phyloP scores from a whole-genome alignment of 2,329 filamentous ascomycete genomes.

The Parastagonospora avenae region DNA sequence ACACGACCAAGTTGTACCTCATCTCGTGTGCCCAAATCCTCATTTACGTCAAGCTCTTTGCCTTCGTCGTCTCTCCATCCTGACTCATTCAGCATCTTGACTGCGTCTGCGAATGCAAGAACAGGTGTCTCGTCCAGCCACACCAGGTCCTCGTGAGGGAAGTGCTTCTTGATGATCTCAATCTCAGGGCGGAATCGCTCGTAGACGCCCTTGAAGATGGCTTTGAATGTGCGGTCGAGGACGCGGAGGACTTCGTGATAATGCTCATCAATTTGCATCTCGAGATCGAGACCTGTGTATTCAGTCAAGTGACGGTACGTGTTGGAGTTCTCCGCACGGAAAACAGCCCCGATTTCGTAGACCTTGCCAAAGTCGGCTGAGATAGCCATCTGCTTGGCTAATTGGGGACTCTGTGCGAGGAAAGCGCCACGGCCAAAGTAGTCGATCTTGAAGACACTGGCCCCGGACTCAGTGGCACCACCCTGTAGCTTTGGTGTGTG shows the following conservation, averaged over 20 bases:
- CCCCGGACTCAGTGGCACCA: slow-evolving; percentile 86
- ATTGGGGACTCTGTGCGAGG: slow-evolving; percentile 86
- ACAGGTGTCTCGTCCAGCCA: slow-evolving; percentile 86
- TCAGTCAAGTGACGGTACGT: slow-evolving; percentile 93
- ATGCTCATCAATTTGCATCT: slow-evolving; percentile 88
- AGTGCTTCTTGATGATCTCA: slow-evolving; percentile 78
- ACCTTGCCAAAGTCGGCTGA: slow-evolving; percentile 87
- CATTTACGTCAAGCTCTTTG: slow-evolving; percentile 69
- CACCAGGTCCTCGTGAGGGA: slow-evolving; percentile 83
- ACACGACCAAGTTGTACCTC: slow-evolving; percentile 85
- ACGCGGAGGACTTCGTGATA: slow-evolving; percentile 85
- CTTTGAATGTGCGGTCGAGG: slow-evolving; percentile 81
- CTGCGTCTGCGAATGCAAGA: slow-evolving; percentile 77
- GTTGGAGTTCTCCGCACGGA: slow-evolving; percentile 94
- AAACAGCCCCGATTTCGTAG: slow-evolving; percentile 88
- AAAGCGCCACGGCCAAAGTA: slow-evolving; percentile 90
- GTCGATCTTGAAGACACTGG: slow-evolving; percentile 88
- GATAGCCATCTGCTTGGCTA: slow-evolving; percentile 92
- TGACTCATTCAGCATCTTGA: slow-evolving; percentile 79
- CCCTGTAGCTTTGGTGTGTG: slow-evolving; percentile 92
- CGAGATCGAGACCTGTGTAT: slow-evolving; percentile 89
- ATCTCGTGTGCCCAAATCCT: slow-evolving; percentile 83
- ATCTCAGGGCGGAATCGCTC: slow-evolving; percentile 72
- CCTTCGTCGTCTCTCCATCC: slow-evolving; percentile 80
- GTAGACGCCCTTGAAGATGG: slow-evolving; percentile 75